phyloP scores from a whole-genome alignment of 345 rosid genomes.

The Ricinus communis region DNA sequence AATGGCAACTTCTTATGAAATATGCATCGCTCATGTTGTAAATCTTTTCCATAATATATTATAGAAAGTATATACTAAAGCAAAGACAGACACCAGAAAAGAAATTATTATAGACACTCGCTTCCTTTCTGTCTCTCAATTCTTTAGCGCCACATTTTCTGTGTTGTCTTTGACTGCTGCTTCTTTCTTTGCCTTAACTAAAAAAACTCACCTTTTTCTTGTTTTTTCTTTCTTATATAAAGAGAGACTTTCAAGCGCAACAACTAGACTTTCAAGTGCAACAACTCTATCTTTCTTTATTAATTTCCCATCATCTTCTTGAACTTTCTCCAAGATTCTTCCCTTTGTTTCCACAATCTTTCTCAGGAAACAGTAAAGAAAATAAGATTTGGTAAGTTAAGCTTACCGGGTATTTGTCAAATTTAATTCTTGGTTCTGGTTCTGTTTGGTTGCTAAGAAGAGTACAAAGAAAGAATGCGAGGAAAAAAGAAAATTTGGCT shows the following conservation, averaged over 20 bases:
- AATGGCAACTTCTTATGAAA: too few species aligned
- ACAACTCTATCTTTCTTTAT: too few species aligned
- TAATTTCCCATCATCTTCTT: neutral
- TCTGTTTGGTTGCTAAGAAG: neutral
- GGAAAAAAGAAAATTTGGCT: neutral
- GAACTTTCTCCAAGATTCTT: conserved; percentile 6
- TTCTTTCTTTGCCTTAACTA: neutral
- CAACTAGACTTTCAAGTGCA: too few species aligned
- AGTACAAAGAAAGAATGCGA: neutral
- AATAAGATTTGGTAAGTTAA: neutral
- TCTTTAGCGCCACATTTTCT: neutral
- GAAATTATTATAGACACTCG: too few species aligned
- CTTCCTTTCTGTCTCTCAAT: neutral
- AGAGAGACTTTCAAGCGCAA: too few species aligned
- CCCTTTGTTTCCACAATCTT: neutral
- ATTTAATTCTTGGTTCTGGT: neutral
- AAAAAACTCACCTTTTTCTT: too few species aligned
- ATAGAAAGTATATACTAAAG: too few species aligned
- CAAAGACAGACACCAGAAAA: too few species aligned
- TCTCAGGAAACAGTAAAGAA: neutral
- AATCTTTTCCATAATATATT: too few species aligned
- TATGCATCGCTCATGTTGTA: too few species aligned
- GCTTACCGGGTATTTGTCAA: conserved; percentile 5
- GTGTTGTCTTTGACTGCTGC: neutral
- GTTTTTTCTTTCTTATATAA: too few species aligned